Percentiles rank a stretch among this genome's conserved stretches.
These are phyloP conservation scores for Diaporthe capsici DNA, from an alignment of 2,329 filamentous ascomycete species.

Conservation along the genomic window DNA sequence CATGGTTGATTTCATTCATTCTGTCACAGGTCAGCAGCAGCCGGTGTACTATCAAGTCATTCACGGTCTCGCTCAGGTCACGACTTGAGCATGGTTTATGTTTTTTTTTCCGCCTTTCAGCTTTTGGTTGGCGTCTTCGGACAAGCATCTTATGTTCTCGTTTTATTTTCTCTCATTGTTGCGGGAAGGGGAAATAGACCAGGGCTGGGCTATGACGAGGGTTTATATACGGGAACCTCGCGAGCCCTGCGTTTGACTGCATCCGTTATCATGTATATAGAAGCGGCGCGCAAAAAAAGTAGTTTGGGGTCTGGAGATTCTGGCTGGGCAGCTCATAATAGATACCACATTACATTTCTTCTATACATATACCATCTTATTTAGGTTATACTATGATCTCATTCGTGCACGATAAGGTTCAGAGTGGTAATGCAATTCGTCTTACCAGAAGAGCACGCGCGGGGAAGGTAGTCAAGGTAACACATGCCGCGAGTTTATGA, in stretches of 20 bases:
- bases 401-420: neutral
- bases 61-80: neutral
- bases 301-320: neutral
- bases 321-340: conserved; percentile 1
- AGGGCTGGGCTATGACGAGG: neutral
- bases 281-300: neutral
- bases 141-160: neutral
- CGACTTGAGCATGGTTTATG: neutral
- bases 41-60: neutral
- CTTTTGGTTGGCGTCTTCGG: neutral
- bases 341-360: neutral
- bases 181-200: neutral
- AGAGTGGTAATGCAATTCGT: neutral
- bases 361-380: neutral
- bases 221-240: conserved; percentile 13
- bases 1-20: neutral
- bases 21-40: neutral
- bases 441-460: neutral
- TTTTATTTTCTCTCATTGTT: too few relatives aligned
- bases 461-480: neutral
- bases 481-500: neutral
- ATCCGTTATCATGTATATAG: neutral
- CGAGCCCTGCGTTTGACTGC: neutral
- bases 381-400: neutral
- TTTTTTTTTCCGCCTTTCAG: neutral